These are phyloP conservation scores for Cryptococcus hybrid DNA, from an alignment of 1,284 basidiomycete species.

Conservation along the genomic window DNA sequence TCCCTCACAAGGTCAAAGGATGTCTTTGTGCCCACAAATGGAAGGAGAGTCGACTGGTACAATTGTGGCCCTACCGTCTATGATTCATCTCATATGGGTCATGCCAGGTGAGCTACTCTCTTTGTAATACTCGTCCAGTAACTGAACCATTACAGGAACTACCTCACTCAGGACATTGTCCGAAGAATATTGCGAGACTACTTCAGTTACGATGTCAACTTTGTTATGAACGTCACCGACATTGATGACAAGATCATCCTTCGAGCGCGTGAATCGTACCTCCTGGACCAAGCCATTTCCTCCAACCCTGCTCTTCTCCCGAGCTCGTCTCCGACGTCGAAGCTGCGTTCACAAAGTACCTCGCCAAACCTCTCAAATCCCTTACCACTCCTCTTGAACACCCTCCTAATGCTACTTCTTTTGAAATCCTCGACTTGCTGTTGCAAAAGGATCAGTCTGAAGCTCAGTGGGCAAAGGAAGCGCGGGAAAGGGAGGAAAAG, in stretches of 20 bases:
- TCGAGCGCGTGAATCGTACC: slow-evolving; percentile 79
- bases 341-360: slow-evolving; percentile 54
- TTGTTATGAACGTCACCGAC: slow-evolving; percentile 99
- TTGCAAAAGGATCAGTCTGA: slow-evolving; percentile 56
- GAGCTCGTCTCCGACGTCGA: slow-evolving; percentile 32
- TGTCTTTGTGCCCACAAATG: slow-evolving; percentile 76
- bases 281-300: slow-evolving; percentile 55
- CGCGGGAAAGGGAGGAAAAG: slow-evolving; percentile 77
- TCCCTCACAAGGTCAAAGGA: slow-evolving; percentile 90
- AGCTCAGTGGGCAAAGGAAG: slow-evolving; percentile 62
- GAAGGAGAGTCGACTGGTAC: slow-evolving; percentile 95
- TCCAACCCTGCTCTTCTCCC: slow-evolving; percentile 39
- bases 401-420: slow-evolving; percentile 55
- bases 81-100: slow-evolving; percentile 98
- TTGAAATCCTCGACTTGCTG: slow-evolving; percentile 58
- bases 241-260: slow-evolving; percentile 99
- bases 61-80: slow-evolving; percentile 99
- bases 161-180: slow-evolving; percentile 96
- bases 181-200: slow-evolving; percentile 92
- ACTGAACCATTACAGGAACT: slow-evolving; percentile 64
- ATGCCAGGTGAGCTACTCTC: slow-evolving; percentile 70
- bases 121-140: not conserved
- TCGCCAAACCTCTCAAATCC: slow-evolving; percentile 61
- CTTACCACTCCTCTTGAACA: slow-evolving; percentile 59
- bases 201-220: slow-evolving; percentile 96